Conservation (phyloP, 306 rosid genomes). For the Prunus salicina region DNA sequence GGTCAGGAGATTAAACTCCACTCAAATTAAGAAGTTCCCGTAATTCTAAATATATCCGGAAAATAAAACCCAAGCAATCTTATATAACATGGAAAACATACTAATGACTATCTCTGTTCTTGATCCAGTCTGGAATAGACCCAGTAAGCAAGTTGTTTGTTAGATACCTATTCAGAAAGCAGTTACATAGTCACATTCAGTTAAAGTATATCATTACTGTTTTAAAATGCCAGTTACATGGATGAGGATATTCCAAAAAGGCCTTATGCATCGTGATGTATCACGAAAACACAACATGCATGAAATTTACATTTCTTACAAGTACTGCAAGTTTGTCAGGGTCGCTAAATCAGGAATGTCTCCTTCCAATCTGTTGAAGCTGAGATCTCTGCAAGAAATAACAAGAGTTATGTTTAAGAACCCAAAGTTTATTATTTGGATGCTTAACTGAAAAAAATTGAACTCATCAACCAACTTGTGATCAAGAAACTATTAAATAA, state of each 20-base stretch:
- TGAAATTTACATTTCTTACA: slow-evolving; percentile 17
- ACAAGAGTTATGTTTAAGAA: not conserved
- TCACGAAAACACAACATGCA: not conserved
- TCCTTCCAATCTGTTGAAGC: slow-evolving; percentile 26
- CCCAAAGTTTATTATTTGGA: not conserved
- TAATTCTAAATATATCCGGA: too few relatives aligned
- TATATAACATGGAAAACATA: not conserved
- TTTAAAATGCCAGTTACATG: not conserved
- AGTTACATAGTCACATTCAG: not conserved
- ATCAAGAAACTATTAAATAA: not conserved
- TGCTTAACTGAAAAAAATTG: not conserved
- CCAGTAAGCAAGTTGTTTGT: slow-evolving; percentile 29
- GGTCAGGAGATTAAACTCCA: too few relatives aligned
- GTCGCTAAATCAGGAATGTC: not conserved
- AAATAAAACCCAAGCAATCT: not conserved
- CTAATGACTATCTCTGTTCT: slow-evolving; percentile 9
- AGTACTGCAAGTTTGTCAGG: not conserved
- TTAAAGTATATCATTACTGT: not conserved
- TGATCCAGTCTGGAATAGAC: slow-evolving; percentile 27
- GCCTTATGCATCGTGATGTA: too few relatives aligned
- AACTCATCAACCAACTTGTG: not conserved
- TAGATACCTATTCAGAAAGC: slow-evolving; percentile 16
- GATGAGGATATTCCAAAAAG: not conserved
- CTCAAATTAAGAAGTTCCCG: too few relatives aligned
- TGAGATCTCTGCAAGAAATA: slow-evolving; percentile 20